phyloP scores from a whole-genome alignment of 108 stramenopile species.

The Skeletonema marinoi region DNA sequence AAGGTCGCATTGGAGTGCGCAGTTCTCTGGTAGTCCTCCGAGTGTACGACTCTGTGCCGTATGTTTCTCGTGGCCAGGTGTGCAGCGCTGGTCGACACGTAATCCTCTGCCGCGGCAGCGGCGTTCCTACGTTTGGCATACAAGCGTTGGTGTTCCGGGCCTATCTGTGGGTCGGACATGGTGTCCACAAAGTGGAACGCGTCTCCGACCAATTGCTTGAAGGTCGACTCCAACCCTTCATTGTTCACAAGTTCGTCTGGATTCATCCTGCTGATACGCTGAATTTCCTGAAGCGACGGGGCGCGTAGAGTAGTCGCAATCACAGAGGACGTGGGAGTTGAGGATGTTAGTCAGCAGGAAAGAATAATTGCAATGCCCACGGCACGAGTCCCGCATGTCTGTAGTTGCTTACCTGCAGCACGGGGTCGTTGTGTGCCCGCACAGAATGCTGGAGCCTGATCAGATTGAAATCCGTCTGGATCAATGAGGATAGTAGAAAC shows the following conservation, averaged over 20 bases:
- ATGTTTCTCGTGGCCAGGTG: neutral
- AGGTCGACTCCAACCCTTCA: neutral
- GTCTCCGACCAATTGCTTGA: neutral
- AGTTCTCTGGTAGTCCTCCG: neutral
- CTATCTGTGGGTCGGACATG: neutral
- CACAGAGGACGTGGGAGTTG: too few relatives aligned
- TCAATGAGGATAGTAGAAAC: neutral
- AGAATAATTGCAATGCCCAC: conserved; percentile 5
- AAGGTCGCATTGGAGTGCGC: neutral
- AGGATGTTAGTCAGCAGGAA: too few relatives aligned
- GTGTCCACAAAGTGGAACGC: conserved; percentile 11
- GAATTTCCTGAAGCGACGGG: conserved; percentile 7
- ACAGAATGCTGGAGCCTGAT: neutral
- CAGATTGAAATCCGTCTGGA: neutral
- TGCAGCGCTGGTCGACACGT: neutral
- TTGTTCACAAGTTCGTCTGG: conserved; percentile 1
- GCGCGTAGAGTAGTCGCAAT: neutral
- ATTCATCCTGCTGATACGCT: conserved; percentile 17
- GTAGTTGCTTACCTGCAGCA: conserved; percentile 1
- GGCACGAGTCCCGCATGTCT: conserved; percentile 1
- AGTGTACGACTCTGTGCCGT: neutral
- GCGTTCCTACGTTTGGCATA: conserved; percentile 14
- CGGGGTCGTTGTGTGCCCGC: neutral
- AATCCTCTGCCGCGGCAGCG: neutral
- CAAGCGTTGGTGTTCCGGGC: conserved; percentile 10